Base-by-base conservation (phyloP, 345 rosid genomes). In the Acer saccharum region DNA sequence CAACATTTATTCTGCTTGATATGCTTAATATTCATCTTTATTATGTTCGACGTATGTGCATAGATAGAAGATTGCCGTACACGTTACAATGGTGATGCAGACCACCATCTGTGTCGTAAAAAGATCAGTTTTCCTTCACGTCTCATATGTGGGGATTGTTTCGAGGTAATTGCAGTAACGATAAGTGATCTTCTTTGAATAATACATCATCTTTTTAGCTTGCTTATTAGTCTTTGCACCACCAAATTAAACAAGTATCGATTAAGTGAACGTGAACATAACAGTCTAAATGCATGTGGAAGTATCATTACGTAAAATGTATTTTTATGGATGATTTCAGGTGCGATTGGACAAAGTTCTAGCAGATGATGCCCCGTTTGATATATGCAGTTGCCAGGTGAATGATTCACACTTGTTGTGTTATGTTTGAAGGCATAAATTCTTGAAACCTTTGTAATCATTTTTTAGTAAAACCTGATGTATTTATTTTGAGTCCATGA, bases 51-150 rank as follows among this genome's bases (percentile, higher is more conserved):
- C 68, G 68, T 68, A 69, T 35, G 10, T 80, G 48, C 71, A 27
- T 86, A 96, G 99, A 96, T 96, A 83, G 99, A 96, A 88, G 99
- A 96, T 79, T 96, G 98, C 39, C 94, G 97, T 8, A 94, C 95
- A 10, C 97, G 97, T 67, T 96, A 96, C 76, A 94, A 96, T 85
- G 98, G 98, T 69, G 98, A 94, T 72, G 97, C 98, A 54, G 97
- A 94, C 83, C 98, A 91, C 84, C 93, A 94, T 84, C 97, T 94
- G 72, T 92, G 91, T 58, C 97, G 94, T 69, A 94, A 87, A 77
- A 96, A 93, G 89, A 91, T 89, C 86, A 84, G 92, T 74, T 96
- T 96, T 83, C 99, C 97, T 10, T 95, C 98, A n/a, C 95, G 92
- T 46, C 94, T 96, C 48, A 65, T 92, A 44, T 96, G 99, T 43